phyloP scores from a whole-genome alignment of 108 stramenopile genomes.

The Skeletonema costatum region DNA sequence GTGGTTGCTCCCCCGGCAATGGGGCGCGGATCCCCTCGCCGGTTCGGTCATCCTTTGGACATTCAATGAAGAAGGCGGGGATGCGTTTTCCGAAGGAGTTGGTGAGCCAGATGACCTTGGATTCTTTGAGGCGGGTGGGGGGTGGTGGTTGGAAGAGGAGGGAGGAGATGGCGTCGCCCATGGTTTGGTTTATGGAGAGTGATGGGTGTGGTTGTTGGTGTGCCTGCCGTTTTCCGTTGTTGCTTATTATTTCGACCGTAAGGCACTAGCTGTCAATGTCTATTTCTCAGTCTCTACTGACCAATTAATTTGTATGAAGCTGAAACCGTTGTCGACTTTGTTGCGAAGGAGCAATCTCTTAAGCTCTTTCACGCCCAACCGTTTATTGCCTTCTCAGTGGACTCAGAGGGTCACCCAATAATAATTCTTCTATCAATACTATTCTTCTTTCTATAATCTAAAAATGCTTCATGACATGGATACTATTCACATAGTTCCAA shows the following conservation, averaged over 20 bases:
- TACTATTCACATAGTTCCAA: no score
- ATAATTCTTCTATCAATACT: neutral
- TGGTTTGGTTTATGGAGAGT: conserved; percentile 16
- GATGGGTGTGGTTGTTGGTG: neutral
- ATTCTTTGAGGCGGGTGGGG: conserved; percentile 89
- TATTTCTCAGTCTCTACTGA: neutral
- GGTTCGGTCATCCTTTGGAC: conserved; percentile 35
- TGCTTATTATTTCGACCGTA: no score
- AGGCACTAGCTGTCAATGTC: no score
- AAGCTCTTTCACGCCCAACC: no score
- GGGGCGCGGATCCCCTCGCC: conserved; percentile 44
- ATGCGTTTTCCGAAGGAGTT: conserved; percentile 73
- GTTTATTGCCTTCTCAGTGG: no score
- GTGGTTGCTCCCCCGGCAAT: conserved; percentile 46
- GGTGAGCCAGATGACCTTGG: conserved; percentile 90
- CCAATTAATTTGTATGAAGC: no score
- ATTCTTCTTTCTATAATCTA: neutral
- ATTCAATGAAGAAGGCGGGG: conserved; percentile 86
- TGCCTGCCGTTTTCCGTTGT: no score
- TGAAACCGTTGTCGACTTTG: neutral
- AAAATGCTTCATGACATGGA: no score
- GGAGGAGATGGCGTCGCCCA: conserved; percentile 88
- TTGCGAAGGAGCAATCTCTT: neutral
- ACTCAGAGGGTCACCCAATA: no score
- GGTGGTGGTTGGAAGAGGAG: conserved; percentile 91